Evolutionary conservation across 2,329 filamentous ascomycete genomes (phyloP).

Genomic region (Fonsecaea pedrosoi): DNA sequence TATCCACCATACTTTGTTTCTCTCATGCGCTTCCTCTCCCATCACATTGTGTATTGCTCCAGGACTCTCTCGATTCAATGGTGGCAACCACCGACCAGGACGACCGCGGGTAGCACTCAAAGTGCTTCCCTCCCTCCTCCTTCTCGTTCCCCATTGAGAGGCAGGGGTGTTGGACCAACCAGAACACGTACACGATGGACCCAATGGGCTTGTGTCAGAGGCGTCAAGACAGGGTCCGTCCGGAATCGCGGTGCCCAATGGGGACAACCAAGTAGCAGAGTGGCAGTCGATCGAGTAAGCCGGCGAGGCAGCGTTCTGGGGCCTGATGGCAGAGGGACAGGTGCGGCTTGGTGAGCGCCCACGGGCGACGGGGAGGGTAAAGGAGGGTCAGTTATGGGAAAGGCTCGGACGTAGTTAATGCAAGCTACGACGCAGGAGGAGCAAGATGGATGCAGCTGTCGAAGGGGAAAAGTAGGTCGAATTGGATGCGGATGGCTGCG

Average conservation of each 20-base stretch:
- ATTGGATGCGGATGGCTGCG: conserved; percentile 13
- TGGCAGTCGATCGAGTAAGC: conserved; percentile 31
- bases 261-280: conserved; percentile 11
- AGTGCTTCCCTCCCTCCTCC: conserved; percentile 6
- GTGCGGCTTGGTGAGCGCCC: conserved; percentile 8
- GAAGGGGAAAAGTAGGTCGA: conserved; percentile 19
- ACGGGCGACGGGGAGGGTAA: conserved; percentile 14
- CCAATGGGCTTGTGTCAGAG: conserved; percentile 23
- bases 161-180: conserved; percentile 29
- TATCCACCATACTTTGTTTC: conserved; percentile 10
- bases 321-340: conserved; percentile 10
- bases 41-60: conserved; percentile 2
- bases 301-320: conserved; percentile 14
- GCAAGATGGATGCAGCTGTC: conserved; percentile 22
- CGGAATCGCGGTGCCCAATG: conserved; percentile 23
- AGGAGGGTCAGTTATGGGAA: conserved; percentile 20
- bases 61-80: not conserved
- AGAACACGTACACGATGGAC: conserved; percentile 13
- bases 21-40: conserved; percentile 2
- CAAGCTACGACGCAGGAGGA: conserved; percentile 20
- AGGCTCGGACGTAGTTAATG: conserved; percentile 15
- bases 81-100: conserved; percentile 9
- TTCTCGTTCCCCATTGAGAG: conserved; percentile 5
- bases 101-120: conserved; percentile 3
- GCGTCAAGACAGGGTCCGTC: conserved; percentile 23